Evolutionary conservation across 129 eudicot genomes (phyloP).

Genomic region (Helianthus annuus): HanXRQr2.0-SUNRISE NC_035444.2:104358081-104358580

Average conservation of each 20-base stretch:
- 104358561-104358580: no score
- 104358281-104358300: slow-evolving; percentile 60
- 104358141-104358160: not conserved
- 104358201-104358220: slow-evolving; percentile 51
- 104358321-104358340: not conserved
- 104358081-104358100: slow-evolving; percentile 38
- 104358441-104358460: slow-evolving; percentile 8
- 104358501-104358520: no score
- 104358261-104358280: slow-evolving; percentile 73
- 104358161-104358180: slow-evolving; percentile 32
- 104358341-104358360: no score
- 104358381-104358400: not conserved
- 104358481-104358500: no score
- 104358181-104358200: slow-evolving; percentile 53
- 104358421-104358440: not conserved
- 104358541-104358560: no score
- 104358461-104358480: not conserved
- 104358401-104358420: slow-evolving; percentile 1
- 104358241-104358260: slow-evolving; percentile 56
- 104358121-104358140: not conserved
- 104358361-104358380: not conserved
- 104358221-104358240: slow-evolving; percentile 31
- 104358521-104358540: no score
- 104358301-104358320: slow-evolving; percentile 37
- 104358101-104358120: slow-evolving; percentile 50